Evolutionary conservation across 148 eudicot genomes (phyloP), one percentile per base, ranked within the genome.

Genomic region (Tetragonia tetragonoides): DNA sequence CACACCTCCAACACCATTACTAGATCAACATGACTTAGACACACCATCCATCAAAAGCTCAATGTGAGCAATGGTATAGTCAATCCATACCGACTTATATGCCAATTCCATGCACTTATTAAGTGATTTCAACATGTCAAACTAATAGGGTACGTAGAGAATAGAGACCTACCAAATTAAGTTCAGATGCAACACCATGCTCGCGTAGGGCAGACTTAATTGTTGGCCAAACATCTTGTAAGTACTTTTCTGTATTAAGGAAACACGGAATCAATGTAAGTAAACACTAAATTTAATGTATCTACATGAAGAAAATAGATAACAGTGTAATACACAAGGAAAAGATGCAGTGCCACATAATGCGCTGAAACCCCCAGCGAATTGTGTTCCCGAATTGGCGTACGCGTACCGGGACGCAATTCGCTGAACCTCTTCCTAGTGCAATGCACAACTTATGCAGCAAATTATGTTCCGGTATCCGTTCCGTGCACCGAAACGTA

Each of bases 141-240:
- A 20, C n/a, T 53, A 4, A 12, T 12, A 64, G 16, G 12, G 42
- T n/a, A 16, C 1, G 34, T 28, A 6, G n/a, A 70, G 46, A n/a
- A 18, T 20, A 38, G 40, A 77, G n/a, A 5, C 82, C 16, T 73
- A 91, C 97, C 93, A 92, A 85, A 84, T 92, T 90, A 18, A 92
- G 90, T 78, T 92, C 92, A 54, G 88, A 84, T 23, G 86, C 51
- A 77, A 92, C 75, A 62, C 92, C 97, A 78, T 88, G 81, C 76
- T 84, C 93, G 78, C 85, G 88, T 72, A 92, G 66, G 18, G 97
- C 93, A 74, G 89, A 80, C 77, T 80, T 89, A 3, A 90, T 88
- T 4, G 80, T 81, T n/a, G 93, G 89, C 93, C 93, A 92, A 73
- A 84, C 88, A 61, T 92, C 93, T 86, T 92, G 97, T 88, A 92